A percentile compares a stretch with the other conserved stretches of the same genome.
Evolutionary conservation across 1,284 basidiomycete species (phyloP).

Genomic region (Termitomyces sp.): DNA sequence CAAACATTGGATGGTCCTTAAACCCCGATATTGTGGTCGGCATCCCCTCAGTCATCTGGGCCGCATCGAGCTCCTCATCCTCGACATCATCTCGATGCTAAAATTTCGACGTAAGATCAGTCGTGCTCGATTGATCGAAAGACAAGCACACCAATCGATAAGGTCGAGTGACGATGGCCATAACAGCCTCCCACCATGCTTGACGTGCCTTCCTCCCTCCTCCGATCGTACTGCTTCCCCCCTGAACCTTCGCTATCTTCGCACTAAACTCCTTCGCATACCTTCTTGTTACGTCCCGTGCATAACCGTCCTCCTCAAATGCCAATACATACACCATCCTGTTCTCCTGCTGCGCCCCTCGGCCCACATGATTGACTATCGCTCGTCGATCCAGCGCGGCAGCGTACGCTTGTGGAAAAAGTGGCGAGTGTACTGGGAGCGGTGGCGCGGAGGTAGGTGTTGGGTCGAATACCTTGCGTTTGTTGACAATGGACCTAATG

Average conservation of each 20-base stretch:
- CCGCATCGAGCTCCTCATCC: conserved; percentile 84
- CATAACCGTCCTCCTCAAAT: conserved; percentile 87
- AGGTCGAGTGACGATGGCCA: conserved; percentile 61
- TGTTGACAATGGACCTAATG: conserved; percentile 75
- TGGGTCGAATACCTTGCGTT: conserved; percentile 83
- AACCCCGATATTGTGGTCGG: conserved; percentile 87
- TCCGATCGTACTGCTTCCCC: conserved; percentile 46
- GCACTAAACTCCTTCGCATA: conserved; percentile 82
- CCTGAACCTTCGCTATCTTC: conserved; percentile 80
- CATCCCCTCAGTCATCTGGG: conserved; percentile 89
- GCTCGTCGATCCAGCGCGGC: conserved; percentile 22
- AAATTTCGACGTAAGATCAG: conserved; percentile 7
- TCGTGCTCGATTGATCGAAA: conserved; percentile 9
- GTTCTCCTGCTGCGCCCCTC: conserved; percentile 53
- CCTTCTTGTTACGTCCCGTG: conserved; percentile 68
- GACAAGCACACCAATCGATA: conserved; percentile 66
- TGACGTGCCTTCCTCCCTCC: conserved; percentile 53
- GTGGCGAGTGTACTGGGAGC: conserved; percentile 13
- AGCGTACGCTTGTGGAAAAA: conserved; percentile 28
- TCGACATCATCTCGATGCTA: conserved; percentile 91
- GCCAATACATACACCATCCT: conserved; percentile 92
- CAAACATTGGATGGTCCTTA: conserved; percentile 92
- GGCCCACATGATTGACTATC: conserved; percentile 23
- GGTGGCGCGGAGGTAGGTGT: conserved; percentile 25
- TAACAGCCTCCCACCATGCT: conserved; percentile 83